Base-by-base conservation (phyloP, 2,329 filamentous ascomycete genomes). In the Fusarium redolens region DNA sequence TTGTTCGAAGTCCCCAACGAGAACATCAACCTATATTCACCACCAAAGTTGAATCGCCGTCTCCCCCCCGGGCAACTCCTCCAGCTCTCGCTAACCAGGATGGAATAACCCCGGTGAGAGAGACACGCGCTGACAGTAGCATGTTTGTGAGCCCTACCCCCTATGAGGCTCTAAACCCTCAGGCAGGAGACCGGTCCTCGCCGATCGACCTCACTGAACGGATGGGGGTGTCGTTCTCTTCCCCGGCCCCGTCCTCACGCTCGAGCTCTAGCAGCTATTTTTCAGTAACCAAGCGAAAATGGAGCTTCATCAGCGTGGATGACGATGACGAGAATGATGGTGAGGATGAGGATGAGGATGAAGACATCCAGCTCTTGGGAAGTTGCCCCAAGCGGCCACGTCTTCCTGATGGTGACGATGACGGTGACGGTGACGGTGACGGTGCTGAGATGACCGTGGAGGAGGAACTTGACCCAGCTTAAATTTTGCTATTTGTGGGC, bases 141-240 rank as follows among this genome's bases (percentile, higher is more conserved):
- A 37, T 77, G 14, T 76, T 77, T n/a, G 18, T 37, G 3, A 73
- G 61, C 33, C 60, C 73, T 11, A 74, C 73, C 3, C 41, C 52
- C 10, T 71, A 68, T 22, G 18, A 14, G 38, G n/a, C 20, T n/a
- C 47, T 72, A 3, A 58, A 68, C 18, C 51, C 55, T 22, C 17
- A 40, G 31, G 41, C 22, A 20, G 61, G 33, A 31, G 18, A 18
- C 7, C 44, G 10, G 7, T 18, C n/a, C 37, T 47, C 18, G 8
- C 57, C 65, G 0, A 51, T 48, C 18, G 55, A 62, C n/a, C 33
- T 63, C n/a, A 54, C 57, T 40, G 28, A 44, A 6, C 52, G 38
- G n/a, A 37, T 47, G 4, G 54, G 45, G 2, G 5, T 13, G 17
- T 15, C 28, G 7, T 3, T 37, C 35, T 59, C 45, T 28, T 47